Evolutionary conservation across 2,329 filamentous ascomycete species (phyloP), one percentile per base, ranked within the genome.

Genomic region (Didymella pinodella): DNA sequence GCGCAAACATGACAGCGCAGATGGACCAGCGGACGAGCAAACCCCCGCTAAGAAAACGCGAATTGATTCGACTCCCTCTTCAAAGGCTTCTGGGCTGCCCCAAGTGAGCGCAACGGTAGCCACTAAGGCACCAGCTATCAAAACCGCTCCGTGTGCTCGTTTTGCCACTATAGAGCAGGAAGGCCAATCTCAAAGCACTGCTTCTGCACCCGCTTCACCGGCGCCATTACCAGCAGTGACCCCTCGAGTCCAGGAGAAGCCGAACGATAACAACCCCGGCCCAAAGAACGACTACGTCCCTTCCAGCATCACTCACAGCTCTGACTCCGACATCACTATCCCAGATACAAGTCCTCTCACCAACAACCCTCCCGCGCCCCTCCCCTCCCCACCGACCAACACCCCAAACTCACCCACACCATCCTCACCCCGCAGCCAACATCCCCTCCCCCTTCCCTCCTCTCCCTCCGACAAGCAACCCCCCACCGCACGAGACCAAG

Each of bases 1-100:
- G 45, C 57, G 54, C 46, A 63, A 62, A 28, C 18, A 43, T 31
- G 44, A 60, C 48, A 58, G 48, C 56, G 34, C 45, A 53, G 12
- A 16, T 10, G 41, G 40, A 40, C 31, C 52, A 29, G n/a, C 51
- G 38, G 36, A 50, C 7, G 48, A 56, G 41, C 65, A 64, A 64
- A 65, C 57, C 32, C 18, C 20, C 8, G 55, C 54, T 20, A 62
- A 57, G 31, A 29, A 11, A 28, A 62, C 28, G 14, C 44, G 26
- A n/a, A 18, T n/a, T 2, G 4, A 2, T 7, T 26, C 20, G 44
- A 20, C 22, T 2, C 25, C 28, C 10, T 34, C 46, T 31, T 16
- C 29, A 7, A 22, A 6, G 1, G 22, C 20, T 4, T 2, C 20
- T 12, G 1, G 14, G 44, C 3, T 18, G n/a, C 29, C 20, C 16